Base-by-base conservation (phyloP, 202 grass and related monocot species). In the Miscanthus sacchariflorus region DNA sequence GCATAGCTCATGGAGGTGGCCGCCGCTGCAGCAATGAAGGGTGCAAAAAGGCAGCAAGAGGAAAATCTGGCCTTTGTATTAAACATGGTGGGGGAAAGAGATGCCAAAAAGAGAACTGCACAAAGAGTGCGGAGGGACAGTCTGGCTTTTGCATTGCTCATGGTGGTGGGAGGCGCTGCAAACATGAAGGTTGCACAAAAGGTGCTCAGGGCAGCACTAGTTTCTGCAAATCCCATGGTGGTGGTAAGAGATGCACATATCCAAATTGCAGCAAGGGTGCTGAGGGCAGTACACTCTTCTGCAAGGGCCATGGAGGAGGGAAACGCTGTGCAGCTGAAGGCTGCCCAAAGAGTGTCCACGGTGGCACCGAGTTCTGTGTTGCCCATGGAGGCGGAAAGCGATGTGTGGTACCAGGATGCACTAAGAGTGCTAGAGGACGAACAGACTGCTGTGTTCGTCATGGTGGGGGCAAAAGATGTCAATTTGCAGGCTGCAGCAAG, bases 61-160 rank as follows among this genome's bases (percentile, higher is more conserved):
- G 95, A 66, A 97, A 85, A 58, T 94, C 92, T n/a, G 95, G 95
- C 15, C 74, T 85, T 19, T 97, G 95, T 68, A 94, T 97, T 80
- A 90, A 81, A 17, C 95, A 97, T 84, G 95, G 92, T 59, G 95
- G 95, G 19, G 95, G 95, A 5, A 97, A 97, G 88, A 86, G 95
- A 50, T 97, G 92, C 80, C 91, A 85, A 78, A 79, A 59, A 27
- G 64, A 82, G 52, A 83, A 79, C 38, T 97, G 95, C 66, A 91
- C 63, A 36, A 97, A 91, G 84, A 94, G 90, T 25, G 95, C 95
- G 1, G 95, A 97, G 82, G 95, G 95, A 30, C 92, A 94, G 12
- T 91, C 95, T 4, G 90, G 90, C 56, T 88, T 94, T 61, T 97
- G 95, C 87, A 97, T 97, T 33, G 88, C 92, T 25, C 95, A 97